Evolutionary conservation across 768 basidiomycete species (phyloP).

Genomic region (Butyriboletus loyo): DNA sequence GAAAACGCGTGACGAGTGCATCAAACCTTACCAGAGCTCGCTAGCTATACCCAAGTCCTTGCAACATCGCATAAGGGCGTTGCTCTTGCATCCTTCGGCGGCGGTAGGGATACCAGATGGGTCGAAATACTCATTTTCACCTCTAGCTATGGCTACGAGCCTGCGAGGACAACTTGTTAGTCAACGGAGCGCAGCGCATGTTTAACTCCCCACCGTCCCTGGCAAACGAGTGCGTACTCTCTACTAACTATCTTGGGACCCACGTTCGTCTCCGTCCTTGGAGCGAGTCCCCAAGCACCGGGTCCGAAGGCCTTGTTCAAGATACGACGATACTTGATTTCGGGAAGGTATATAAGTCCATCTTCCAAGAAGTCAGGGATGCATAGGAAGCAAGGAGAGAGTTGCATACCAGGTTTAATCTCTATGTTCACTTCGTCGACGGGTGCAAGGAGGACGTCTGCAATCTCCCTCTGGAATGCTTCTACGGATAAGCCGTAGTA

Average conservation of each 20-base stretch:
- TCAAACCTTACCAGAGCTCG: slow-evolving; percentile 75
- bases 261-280: slow-evolving; percentile 88
- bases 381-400: neutral
- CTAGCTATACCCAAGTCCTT: slow-evolving; percentile 96
- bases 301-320: slow-evolving; percentile 94
- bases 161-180: slow-evolving; percentile 36
- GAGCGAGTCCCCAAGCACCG: slow-evolving; percentile 95
- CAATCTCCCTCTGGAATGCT: slow-evolving; percentile 74
- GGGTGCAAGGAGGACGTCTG: slow-evolving; percentile 70
- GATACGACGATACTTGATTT: slow-evolving; percentile 93
- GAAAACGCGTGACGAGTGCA: neutral
- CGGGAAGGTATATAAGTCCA: slow-evolving; percentile 91
- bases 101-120: slow-evolving; percentile 88
- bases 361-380: slow-evolving; percentile 44
- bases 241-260: slow-evolving; percentile 84
- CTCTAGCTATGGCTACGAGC: slow-evolving; percentile 85
- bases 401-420: slow-evolving; percentile 80
- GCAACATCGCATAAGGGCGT: slow-evolving; percentile 96
- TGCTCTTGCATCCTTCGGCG: slow-evolving; percentile 92
- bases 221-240: slow-evolving; percentile 92
- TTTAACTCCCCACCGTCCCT: slow-evolving; percentile 64
- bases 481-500: slow-evolving; percentile 77
- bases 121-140: slow-evolving; percentile 97
- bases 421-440: slow-evolving; percentile 80
- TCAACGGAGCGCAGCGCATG: neutral